Evolutionary conservation across 305 asterid genomes (phyloP), one percentile per base, ranked within the genome.

Genomic region (Petunia hybrid): DNA sequence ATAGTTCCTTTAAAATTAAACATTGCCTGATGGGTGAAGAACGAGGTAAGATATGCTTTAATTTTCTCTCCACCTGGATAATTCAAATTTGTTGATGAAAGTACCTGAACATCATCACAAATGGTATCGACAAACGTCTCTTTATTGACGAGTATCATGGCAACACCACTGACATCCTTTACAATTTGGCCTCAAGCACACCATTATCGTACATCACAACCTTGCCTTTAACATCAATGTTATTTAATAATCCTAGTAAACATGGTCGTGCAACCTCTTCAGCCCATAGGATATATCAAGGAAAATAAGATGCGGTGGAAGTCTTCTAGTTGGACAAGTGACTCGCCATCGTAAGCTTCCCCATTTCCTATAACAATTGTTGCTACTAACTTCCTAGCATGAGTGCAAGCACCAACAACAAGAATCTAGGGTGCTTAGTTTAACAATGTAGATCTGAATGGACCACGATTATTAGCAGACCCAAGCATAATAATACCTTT

Each of bases 41-140:
- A 87, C 3, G 92, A 86, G 35, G 81, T 87, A 36, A 87, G 77
- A 60, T 87, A 92, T 0, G 76, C 65, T 43, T 88, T 92, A 40
- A 40, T 77, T 9, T 91, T 46, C n/a, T 9, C 4, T 16, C 81
- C 81, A 39, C 39, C 73, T 1, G 22, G 42, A 42, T 62, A 78
- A 61, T 71, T 43, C 36, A 78, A 8, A 48, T 48, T 48, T 48
- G 13, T 0, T 48, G 10, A 12, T 7, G 3, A 88, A 43, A 78
- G 81, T 40, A 78, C 81, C 5, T 62, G 73, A 16, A 38, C 57
- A n/a, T 60, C 73, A 1, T 3, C 59, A 2, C 13, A 7, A 35
- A 14, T 8, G 51, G 59, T 59, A 31, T 60, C 45, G 14, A 42
- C 81, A 14, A 35, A 16, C 14, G 10, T 5, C 35, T n/a, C 6